These are phyloP conservation scores for Delphinella strobiligena DNA, from an alignment of 2,329 filamentous ascomycete genomes.

Conservation along the genomic window DNA sequence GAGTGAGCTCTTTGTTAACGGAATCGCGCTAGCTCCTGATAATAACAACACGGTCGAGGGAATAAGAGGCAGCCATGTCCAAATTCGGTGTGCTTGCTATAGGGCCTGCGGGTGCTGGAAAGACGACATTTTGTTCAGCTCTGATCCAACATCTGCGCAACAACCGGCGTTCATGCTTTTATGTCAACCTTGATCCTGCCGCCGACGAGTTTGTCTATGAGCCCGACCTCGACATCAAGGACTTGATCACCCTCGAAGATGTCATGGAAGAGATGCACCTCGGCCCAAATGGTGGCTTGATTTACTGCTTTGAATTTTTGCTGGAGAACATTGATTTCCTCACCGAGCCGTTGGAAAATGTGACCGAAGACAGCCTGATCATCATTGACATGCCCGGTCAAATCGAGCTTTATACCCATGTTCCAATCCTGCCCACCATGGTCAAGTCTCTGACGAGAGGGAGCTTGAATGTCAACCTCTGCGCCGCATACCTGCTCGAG, in stretches of 20 bases:
- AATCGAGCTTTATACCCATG: slow-evolving; percentile 96
- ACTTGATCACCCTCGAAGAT: slow-evolving; percentile 85
- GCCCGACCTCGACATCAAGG: slow-evolving; percentile 89
- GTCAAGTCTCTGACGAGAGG: slow-evolving; percentile 73
- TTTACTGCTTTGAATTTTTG: slow-evolving; percentile 94
- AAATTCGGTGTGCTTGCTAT: slow-evolving; percentile 93
- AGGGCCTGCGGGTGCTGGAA: slow-evolving; percentile 91
- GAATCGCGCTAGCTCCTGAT: too few species aligned
- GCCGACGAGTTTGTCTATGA: slow-evolving; percentile 86
- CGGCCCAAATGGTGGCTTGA: slow-evolving; percentile 82
- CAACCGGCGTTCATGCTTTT: slow-evolving; percentile 88
- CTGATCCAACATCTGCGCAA: slow-evolving; percentile 87
- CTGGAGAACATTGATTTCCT: slow-evolving; percentile 91
- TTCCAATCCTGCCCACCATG: slow-evolving; percentile 78
- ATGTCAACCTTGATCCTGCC: slow-evolving; percentile 95
- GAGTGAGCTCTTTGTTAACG: too few species aligned
- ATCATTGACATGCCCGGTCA: slow-evolving; percentile 98
- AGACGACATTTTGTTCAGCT: slow-evolving; percentile 89
- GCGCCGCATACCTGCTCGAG: slow-evolving; percentile 88
- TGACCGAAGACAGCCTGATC: slow-evolving; percentile 92
- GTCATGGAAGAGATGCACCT: slow-evolving; percentile 92
- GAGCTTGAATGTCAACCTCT: slow-evolving; percentile 77
- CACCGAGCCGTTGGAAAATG: slow-evolving; percentile 67
- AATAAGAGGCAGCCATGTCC: slow-evolving; percentile 36
- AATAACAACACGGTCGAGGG: too few species aligned